Conservation (phyloP, 2,329 filamentous ascomycete genomes). For the Mycosphaerella sp. region DNA sequence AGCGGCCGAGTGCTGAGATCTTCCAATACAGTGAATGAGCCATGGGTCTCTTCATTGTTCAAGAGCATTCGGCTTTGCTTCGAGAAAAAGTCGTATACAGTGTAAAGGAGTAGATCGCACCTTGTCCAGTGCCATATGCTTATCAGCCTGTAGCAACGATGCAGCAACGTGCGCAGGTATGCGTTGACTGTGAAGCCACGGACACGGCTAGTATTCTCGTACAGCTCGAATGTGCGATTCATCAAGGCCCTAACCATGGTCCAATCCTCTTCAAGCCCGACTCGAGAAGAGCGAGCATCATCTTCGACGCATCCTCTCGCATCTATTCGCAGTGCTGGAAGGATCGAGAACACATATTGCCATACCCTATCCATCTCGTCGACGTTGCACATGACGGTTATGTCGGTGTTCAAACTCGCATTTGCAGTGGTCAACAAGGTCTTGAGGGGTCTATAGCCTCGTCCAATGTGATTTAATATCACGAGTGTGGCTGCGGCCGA, state of each 20-base stretch:
- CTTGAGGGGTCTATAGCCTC: constrained; percentile 25
- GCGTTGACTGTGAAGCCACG: constrained; percentile 46
- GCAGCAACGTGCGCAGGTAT: constrained; percentile 48
- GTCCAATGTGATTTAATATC: constrained; percentile 41
- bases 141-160: constrained; percentile 49
- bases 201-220: constrained; percentile 37
- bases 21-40: constrained; percentile 51
- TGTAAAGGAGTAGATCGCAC: constrained; percentile 49
- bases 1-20: constrained; percentile 40
- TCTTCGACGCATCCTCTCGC: constrained; percentile 33
- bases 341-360: constrained; percentile 45
- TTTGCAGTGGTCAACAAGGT: constrained; percentile 43
- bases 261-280: constrained; percentile 46
- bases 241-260: constrained; percentile 42
- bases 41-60: constrained; percentile 45
- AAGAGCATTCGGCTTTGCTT: constrained; percentile 48
- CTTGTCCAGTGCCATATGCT: constrained; percentile 52
- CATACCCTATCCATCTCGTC: constrained; percentile 35
- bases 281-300: constrained; percentile 32
- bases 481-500: constrained; percentile 41
- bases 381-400: constrained; percentile 22
- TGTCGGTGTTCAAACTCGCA: constrained; percentile 26
- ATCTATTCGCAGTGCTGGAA: constrained; percentile 51
- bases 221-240: constrained; percentile 43
- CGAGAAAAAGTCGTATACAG: constrained; percentile 55